These are phyloP conservation scores for Trichoderma reesei DNA, from an alignment of 495 filamentous ascomycete species.

Conservation along the genomic window DNA sequence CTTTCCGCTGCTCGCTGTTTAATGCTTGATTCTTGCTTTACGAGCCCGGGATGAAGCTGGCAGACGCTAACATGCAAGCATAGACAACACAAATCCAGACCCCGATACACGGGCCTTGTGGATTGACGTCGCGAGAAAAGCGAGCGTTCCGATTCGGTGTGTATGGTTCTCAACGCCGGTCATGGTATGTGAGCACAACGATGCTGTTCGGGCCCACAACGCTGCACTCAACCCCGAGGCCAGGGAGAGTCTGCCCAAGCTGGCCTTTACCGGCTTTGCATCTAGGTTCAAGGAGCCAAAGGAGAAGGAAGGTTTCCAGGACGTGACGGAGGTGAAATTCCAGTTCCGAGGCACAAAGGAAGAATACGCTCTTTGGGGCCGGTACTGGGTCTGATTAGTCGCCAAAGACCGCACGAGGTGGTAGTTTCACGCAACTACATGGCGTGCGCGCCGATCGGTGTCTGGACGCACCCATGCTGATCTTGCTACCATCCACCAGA, in stretches of 20 bases:
- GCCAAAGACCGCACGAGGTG: too few species aligned
- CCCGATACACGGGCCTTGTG: constrained; percentile 62
- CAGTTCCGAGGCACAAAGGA: constrained; percentile 36
- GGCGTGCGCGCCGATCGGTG: background rate
- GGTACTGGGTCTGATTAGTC: constrained; percentile 55
- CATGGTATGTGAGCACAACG: constrained; percentile 79
- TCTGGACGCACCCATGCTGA: too few species aligned
- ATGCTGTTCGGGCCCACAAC: constrained; percentile 70
- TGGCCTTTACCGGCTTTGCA: constrained; percentile 69
- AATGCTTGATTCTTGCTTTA: constrained; percentile 13
- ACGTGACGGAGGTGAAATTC: constrained; percentile 63
- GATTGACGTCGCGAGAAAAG: constrained; percentile 60
- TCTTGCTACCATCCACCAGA: background rate
- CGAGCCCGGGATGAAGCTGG: constrained; percentile 1
- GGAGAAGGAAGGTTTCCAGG: constrained; percentile 72
- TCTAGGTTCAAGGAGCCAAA: constrained; percentile 61
- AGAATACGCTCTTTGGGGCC: constrained; percentile 55
- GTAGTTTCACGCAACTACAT: background rate
- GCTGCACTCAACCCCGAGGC: constrained; percentile 72
- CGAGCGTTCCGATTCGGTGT: constrained; percentile 70
- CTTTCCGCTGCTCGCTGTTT: background rate
- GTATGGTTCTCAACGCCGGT: constrained; percentile 68
- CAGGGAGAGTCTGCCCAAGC: constrained; percentile 58
- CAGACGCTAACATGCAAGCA: constrained; percentile 11
- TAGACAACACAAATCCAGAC: constrained; percentile 92